Percentiles rank a stretch among this genome's conserved stretches.
Evolutionary conservation across 805 yeast genomes (phyloP).

Genomic region (Metschnikowia orientalis): DNA sequence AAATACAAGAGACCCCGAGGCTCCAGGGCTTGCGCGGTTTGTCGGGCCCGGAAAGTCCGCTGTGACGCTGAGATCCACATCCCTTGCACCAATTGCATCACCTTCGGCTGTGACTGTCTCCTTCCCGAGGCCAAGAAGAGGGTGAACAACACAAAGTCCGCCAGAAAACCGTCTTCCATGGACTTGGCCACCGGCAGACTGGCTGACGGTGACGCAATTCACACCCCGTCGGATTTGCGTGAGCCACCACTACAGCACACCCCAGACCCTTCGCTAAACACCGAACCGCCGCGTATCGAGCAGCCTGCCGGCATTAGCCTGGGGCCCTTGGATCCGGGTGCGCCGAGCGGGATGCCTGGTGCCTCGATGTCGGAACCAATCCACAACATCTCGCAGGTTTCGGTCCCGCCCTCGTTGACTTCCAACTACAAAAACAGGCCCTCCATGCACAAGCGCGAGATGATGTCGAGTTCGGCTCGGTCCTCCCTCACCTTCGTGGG

Average conservation of each 20-base stretch:
- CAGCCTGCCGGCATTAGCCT: slow-evolving; percentile 1
- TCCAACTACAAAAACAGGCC: slow-evolving; percentile 39
- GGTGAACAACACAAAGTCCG: slow-evolving; percentile 17
- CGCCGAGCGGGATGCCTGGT: too few relatives aligned
- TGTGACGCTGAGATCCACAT: slow-evolving; percentile 62
- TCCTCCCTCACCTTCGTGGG: slow-evolving; percentile 49
- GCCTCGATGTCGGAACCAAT: slow-evolving; percentile 28
- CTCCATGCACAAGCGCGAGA: slow-evolving; percentile 32
- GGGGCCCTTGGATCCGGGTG: slow-evolving; percentile 11
- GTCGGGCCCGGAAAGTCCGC: slow-evolving; percentile 74
- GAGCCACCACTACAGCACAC: background rate
- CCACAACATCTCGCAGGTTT: slow-evolving; percentile 38
- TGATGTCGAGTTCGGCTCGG: slow-evolving; percentile 18
- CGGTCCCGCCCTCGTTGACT: slow-evolving; percentile 42
- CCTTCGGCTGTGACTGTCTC: slow-evolving; percentile 67
- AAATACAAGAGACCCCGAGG: slow-evolving; percentile 56
- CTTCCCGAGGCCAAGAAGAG: slow-evolving; percentile 58
- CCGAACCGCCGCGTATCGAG: background rate
- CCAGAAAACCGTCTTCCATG: slow-evolving; percentile 9
- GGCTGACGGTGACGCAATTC: slow-evolving; percentile 1
- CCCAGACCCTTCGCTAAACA: background rate
- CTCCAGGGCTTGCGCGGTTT: slow-evolving; percentile 70
- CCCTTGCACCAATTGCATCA: slow-evolving; percentile 60
- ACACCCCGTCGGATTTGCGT: background rate
- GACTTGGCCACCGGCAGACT: slow-evolving; percentile 1